A percentile compares a stretch with the other conserved stretches of the same genome.
These are phyloP conservation scores for Thraustotheca clavata DNA, from an alignment of 352 stramenopile genomes.

Conservation along the genomic window DNA sequence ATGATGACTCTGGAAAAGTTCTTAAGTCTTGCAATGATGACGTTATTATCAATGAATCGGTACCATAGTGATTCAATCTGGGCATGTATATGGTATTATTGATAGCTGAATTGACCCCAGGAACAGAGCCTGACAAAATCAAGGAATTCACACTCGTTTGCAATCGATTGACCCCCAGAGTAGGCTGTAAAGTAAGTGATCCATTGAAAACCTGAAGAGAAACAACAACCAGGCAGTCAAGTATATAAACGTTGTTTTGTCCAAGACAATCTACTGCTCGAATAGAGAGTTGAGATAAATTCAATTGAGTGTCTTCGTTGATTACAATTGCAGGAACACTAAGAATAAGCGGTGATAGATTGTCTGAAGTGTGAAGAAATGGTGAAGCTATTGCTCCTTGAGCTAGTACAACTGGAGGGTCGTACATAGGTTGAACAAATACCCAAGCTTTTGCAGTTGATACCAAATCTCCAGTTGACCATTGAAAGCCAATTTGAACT, in stretches of 20 bases:
- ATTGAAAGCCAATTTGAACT: too few species aligned
- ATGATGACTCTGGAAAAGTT: constrained; percentile 18
- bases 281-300: constrained; percentile 33
- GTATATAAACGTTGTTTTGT: background rate
- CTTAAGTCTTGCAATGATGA: too few species aligned
- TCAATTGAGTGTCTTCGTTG: constrained; percentile 33
- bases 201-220: background rate
- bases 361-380: constrained; percentile 31
- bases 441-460: background rate
- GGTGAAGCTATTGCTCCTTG: constrained; percentile 24
- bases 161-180: background rate
- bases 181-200: background rate
- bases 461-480: too few species aligned
- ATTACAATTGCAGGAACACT: constrained; percentile 34
- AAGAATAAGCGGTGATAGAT: constrained; percentile 33
- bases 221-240: background rate
- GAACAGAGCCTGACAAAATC: constrained; percentile 27
- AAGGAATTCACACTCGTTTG: background rate
- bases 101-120: constrained; percentile 37
- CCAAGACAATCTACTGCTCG: constrained; percentile 27
- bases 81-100: constrained; percentile 30
- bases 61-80: constrained; percentile 36
- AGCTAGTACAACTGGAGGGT: constrained; percentile 42
- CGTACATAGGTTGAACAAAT: constrained; percentile 27
- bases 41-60: constrained; percentile 33